These are phyloP conservation scores for Yarrowia phangngaensis DNA, from an alignment of 805 yeast genomes.

Conservation along the genomic window DNA sequence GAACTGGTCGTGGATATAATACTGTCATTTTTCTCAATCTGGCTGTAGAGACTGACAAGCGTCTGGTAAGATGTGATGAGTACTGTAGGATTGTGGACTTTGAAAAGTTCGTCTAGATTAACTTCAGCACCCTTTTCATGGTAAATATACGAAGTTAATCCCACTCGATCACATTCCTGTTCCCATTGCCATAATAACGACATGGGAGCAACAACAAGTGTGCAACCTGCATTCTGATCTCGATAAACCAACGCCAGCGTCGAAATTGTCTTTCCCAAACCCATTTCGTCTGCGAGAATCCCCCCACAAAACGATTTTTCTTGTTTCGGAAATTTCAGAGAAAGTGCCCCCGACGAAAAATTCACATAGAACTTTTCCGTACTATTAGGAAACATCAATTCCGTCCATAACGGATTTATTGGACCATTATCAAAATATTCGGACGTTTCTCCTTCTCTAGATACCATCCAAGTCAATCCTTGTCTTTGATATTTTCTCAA, in stretches of 20 bases:
- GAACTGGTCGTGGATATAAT: conserved; percentile 13
- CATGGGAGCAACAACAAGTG: conserved; percentile 84
- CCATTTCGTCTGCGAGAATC: conserved; percentile 94
- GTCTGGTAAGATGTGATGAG: conserved; percentile 86
- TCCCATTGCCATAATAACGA: conserved; percentile 91
- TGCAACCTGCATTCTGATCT: conserved; percentile 48
- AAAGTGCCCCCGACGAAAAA: conserved; percentile 73
- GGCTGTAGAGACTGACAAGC: conserved; percentile 68
- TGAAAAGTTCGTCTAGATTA: conserved; percentile 50
- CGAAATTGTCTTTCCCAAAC: conserved; percentile 88
- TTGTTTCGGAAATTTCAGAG: conserved; percentile 61
- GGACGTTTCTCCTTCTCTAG: conserved; percentile 52
- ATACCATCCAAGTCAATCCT: conserved; percentile 87
- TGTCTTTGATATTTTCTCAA: conserved; percentile 77
- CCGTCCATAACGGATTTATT: conserved; percentile 83
- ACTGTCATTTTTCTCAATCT: conserved; percentile 34
- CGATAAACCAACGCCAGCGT: conserved; percentile 69
- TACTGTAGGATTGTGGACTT: conserved; percentile 54
- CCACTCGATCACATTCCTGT: conserved; percentile 47
- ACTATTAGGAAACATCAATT: conserved; percentile 63
- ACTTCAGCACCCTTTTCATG: conserved; percentile 62
- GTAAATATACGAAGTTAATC: conserved; percentile 48
- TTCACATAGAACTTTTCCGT: conserved; percentile 60
- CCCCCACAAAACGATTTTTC: conserved; percentile 70
- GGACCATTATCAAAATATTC: conserved; percentile 46